A percentile compares a stretch with the other conserved stretches of the same genome.
phyloP scores from a whole-genome alignment of 1,139 yeast species.

The Maudiozyma humilis region DNA sequence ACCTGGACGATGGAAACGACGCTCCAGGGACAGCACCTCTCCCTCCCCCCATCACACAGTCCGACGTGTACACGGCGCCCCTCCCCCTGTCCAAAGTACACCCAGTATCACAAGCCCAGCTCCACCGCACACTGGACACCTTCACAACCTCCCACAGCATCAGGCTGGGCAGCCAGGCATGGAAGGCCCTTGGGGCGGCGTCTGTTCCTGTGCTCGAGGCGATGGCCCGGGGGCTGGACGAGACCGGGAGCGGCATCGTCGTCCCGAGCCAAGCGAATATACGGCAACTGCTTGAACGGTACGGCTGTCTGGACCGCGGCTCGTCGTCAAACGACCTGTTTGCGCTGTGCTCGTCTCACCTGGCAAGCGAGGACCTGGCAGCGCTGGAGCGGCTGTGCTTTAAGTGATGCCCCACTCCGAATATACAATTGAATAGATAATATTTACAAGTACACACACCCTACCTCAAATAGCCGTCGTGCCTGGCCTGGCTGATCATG shows the following conservation, averaged over 20 bases:
- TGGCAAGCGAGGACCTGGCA: slow-evolving; percentile 23
- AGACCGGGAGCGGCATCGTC: slow-evolving; percentile 7
- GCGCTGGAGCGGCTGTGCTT: slow-evolving; percentile 22
- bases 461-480: slow-evolving; percentile 15
- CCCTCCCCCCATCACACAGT: too few species aligned
- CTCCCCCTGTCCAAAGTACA: background rate
- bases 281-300: slow-evolving; percentile 11
- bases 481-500: slow-evolving; percentile 17
- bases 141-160: background rate
- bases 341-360: slow-evolving; percentile 21
- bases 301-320: slow-evolving; percentile 9
- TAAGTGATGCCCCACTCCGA: background rate
- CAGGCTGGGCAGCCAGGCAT: slow-evolving; percentile 2
- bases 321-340: slow-evolving; percentile 20
- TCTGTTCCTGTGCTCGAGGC: slow-evolving; percentile 5
- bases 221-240: slow-evolving; percentile 6
- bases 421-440: too few species aligned
- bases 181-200: slow-evolving; percentile 6
- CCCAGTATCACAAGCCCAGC: background rate
- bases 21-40: too few species aligned
- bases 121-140: slow-evolving; percentile 3
- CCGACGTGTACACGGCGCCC: too few species aligned
- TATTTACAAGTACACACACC: too few species aligned
- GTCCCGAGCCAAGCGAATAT: slow-evolving; percentile 14
- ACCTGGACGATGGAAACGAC: background rate